Conservation (phyloP, 805 yeast species). For the Lachancea sp. region DNA sequence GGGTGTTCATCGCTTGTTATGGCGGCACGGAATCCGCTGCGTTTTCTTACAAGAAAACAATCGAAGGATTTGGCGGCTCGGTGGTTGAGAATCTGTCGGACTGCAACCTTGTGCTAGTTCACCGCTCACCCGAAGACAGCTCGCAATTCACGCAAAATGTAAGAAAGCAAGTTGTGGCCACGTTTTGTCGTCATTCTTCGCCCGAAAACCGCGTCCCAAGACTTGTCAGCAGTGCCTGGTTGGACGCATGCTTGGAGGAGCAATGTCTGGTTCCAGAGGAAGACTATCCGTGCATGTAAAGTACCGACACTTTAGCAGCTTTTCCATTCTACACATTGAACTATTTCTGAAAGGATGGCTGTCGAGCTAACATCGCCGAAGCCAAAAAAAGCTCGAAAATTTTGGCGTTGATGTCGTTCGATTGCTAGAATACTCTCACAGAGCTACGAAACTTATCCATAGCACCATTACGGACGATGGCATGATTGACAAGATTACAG, state of each 20-base stretch:
- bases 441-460: no score
- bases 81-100: conserved; percentile 20
- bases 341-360: no score
- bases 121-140: not conserved
- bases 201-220: conserved; percentile 16
- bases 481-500: no score
- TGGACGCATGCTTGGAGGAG: conserved; percentile 31
- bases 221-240: conserved; percentile 37
- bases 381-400: no score
- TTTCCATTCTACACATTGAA: no score
- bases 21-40: no score
- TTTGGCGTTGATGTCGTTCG: no score
- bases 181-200: not conserved
- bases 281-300: conserved; percentile 15
- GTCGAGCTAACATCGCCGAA: no score
- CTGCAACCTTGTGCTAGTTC: conserved; percentile 38
- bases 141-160: not conserved
- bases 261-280: conserved; percentile 30
- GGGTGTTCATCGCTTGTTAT: no score
- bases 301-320: no score
- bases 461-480: no score
- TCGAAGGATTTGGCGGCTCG: conserved; percentile 43
- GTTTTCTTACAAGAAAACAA: conserved; percentile 12
- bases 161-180: not conserved
- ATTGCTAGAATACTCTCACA: no score